Base-by-base conservation (phyloP, 331 rosid species). In the Ulmus americana region DNA sequence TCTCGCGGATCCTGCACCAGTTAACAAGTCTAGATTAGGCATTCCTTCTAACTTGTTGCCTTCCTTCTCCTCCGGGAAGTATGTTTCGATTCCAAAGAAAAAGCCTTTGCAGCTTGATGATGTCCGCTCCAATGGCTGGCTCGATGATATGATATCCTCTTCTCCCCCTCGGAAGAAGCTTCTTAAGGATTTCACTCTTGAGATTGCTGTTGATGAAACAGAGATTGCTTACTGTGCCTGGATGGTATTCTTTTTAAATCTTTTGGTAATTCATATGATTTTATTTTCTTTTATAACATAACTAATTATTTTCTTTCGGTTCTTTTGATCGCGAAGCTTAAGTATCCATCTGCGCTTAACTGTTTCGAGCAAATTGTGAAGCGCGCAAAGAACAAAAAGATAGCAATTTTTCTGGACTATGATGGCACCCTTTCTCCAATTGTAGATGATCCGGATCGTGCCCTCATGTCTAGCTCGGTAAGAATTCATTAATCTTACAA, bases 341-440 rank as follows among this genome's bases (percentile, higher is more conserved):
- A 75, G 70, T 66, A 92, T 66, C 98, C 98, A 61, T 92, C 98
- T 14, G 98, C 98, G 14, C 80, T 92, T 22, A 76, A 65, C 6
- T 80, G 68, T 56, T 85, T 88, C 15, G 80, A 78, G 63, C 69
- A 83, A 69, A 80, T 92, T 14, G 15, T 79, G n/a, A 81, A 76
- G 42, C 65, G 12, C 55, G 89, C 89, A 3, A 81, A 58, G 78
- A 62, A 80, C 75, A 92, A 88, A 81, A 80, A 83, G 81, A 81
- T 92, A 68, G 96, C 88, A 11, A 64, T 92, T 16, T 92, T 92
- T 78, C 79, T 89, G 47, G 98, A 92, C 66, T 92, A 92, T 70
- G 97, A 92, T 70, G 96, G 97, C 64, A 85, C 94, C 22, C 97
- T 92, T 70, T 86, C 97, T 5, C 96, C 98, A 35, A 92, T 92